Evolutionary conservation across 2,329 filamentous ascomycete species (phyloP), one percentile per base, ranked within the genome.

Genomic region (Trichophyton verrucosum): DNA sequence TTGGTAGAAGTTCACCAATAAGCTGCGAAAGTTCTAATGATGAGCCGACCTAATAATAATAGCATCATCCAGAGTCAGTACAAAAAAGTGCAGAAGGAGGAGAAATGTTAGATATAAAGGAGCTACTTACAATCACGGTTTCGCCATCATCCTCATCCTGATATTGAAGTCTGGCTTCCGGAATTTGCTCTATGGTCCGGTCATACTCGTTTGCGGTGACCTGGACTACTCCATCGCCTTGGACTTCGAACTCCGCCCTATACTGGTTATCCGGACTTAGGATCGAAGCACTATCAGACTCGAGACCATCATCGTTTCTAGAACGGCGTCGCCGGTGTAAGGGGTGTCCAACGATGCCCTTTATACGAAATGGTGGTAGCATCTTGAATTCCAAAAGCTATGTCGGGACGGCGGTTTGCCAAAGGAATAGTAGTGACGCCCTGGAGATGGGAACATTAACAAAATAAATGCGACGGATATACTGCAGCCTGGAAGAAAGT

Each of bases 81-180:
- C 3, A 53, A 49, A 49, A 40, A 8, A 15, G 49, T 5, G 15
- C 53, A 20, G 22, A 13, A 42, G 27, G 15, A 20, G 27, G n/a
- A 30, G 13, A 36, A 55, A 11, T 3, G n/a, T 4, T 33, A 9
- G 3, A 38, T 38, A 11, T 33, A 1, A 30, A 30, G 1, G 6
- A 30, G 46, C 51, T 22, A 67, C 73, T 68, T 66, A 77, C 77
- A 5, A 74, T 78, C 60, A 79, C 76, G 36, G 70, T 67, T 60
- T 77, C 76, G 1, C 74, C 74, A 63, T 78, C 76, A 62, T 78
- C 75, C 30, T 77, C 73, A 65, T 79, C 77, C 59, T 74, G 57
- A 62, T 79, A 79, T 20, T 68, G 75, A 51, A 79, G 64, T 38
- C 68, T 71, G 11, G 75, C 76, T 46, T 73, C 70, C 22, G 77